Evolutionary conservation across 768 basidiomycete species (phyloP).

Genomic region (Mycena chlorophos): DNA sequence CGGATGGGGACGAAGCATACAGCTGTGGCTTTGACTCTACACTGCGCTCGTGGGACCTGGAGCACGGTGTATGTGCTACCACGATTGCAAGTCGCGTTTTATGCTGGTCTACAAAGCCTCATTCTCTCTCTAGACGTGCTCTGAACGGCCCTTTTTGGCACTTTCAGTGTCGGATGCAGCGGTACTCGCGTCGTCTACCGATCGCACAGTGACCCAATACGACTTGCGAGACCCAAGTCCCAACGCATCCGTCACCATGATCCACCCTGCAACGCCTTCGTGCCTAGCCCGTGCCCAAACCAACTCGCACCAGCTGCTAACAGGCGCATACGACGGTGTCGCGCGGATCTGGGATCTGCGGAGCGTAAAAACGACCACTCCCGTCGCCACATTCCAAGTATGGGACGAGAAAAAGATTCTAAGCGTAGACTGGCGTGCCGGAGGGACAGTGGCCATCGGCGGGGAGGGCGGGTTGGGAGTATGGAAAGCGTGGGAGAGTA

Average conservation of each 20-base stretch:
- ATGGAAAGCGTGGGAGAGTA: slow-evolving; percentile 52
- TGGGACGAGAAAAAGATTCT: slow-evolving; percentile 63
- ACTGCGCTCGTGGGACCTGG: slow-evolving; percentile 84
- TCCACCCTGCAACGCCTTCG: slow-evolving; percentile 68
- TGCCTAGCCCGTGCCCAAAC: slow-evolving; percentile 44
- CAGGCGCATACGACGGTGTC: slow-evolving; percentile 76
- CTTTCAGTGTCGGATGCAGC: slow-evolving; percentile 38
- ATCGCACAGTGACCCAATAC: slow-evolving; percentile 71
- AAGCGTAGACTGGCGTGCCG: slow-evolving; percentile 52
- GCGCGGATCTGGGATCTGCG: slow-evolving; percentile 79
- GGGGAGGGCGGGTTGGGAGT: slow-evolving; percentile 68
- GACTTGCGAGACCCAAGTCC: slow-evolving; percentile 55
- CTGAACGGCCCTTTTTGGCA: slow-evolving; percentile 76
- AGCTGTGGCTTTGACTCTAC: slow-evolving; percentile 92
- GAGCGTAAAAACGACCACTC: slow-evolving; percentile 56
- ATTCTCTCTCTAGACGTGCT: slow-evolving; percentile 47
- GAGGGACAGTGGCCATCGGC: slow-evolving; percentile 56
- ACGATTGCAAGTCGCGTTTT: slow-evolving; percentile 58
- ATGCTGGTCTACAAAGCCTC: slow-evolving; percentile 1
- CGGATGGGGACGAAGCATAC: slow-evolving; percentile 47
- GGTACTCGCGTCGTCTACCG: slow-evolving; percentile 63
- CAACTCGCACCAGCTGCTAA: slow-evolving; percentile 55
- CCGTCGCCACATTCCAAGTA: slow-evolving; percentile 58
- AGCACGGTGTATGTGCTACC: slow-evolving; percentile 66
- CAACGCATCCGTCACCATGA: slow-evolving; percentile 42